These are phyloP conservation scores for Lobulomyces angularis DNA, from an alignment of 192 early-diverging fungal species.

Conservation along the genomic window DNA sequence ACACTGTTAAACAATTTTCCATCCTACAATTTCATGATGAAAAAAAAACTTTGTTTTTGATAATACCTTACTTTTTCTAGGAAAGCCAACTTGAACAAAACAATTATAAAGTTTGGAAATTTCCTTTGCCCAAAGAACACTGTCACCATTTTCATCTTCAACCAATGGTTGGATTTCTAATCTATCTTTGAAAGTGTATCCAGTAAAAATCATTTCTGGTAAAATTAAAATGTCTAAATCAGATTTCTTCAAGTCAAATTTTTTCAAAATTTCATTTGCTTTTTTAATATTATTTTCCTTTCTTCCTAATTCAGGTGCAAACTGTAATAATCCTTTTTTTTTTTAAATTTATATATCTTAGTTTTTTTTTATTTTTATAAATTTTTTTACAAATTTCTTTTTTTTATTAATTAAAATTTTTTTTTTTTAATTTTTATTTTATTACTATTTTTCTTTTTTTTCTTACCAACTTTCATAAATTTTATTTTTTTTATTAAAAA, in stretches of 20 bases:
- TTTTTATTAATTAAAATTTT: no score
- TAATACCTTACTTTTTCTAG: constrained; percentile 1
- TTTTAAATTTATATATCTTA: no score
- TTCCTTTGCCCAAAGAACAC: constrained; percentile 46
- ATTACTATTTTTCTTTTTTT: no score
- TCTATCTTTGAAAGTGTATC: constrained; percentile 48
- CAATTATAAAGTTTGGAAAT: constrained; percentile 38
- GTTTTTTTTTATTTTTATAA: no score
- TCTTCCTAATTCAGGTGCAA: constrained; percentile 26
- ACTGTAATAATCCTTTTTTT: constrained; percentile 23
- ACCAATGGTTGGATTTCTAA: constrained; percentile 46
- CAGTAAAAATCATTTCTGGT: constrained; percentile 69
- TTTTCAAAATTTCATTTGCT: constrained; percentile 18
- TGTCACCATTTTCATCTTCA: constrained; percentile 43
- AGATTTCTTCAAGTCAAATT: not conserved
- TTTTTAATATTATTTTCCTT: constrained; percentile 14
- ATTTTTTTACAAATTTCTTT: no score
- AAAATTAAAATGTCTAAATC: constrained; percentile 58
- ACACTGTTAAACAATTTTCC: constrained; percentile 43
- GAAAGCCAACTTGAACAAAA: constrained; percentile 59
- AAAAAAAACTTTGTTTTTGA: not conserved
- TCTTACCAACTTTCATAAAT: no score
- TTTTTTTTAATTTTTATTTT: no score
- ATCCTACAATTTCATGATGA: not conserved
- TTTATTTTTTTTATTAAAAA: no score